Base-by-base conservation (phyloP, 129 eudicot genomes). In the Flaveria brownii region DNA sequence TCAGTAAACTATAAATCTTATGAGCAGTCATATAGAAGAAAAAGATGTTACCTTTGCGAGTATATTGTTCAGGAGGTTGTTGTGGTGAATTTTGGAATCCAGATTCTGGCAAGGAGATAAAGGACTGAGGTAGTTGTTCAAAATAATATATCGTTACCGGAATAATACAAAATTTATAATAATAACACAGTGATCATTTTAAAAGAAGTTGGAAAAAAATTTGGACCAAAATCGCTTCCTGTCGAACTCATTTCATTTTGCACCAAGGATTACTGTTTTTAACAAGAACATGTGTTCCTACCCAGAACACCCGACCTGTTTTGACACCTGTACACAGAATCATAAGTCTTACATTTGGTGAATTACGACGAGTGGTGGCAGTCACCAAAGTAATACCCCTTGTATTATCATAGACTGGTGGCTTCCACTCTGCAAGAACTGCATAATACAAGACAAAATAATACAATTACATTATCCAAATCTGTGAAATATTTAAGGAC, bases 401-500 rank as follows among this genome's bases (percentile, higher is more conserved):
- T 64, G 88, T 83, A 78, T 95, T 94, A 75, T 91, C 99, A 87
- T 94, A 94, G n/a, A 94, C 94, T 15, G 99, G 97, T 9, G 96
- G 99, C 79, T 95, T 95, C 99, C 99, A 95, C 82, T 95, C 99
- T 70, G 99, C 94, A 85, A 95, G 99, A 77, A 91, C 99, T 95
- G 87, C 78, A 77, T 25, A 62, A 23, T 65, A 42, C 46, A 28
- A 71, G 20, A 76, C 26, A 68, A 42, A 66, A n/a, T 3, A 55
- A 39, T 7, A 11, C n/a, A 25, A 13, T 14, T 45, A 42, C 23
- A 15, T 18, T 30, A 30, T 10, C 15, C 49, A 43, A 33, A 68
- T 60, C 9, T 30, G 49, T 45, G 68, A 71, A 10, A 17, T 20
- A 36, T 61, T 77, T 26, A 5, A 11, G 1, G 39, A 73, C 9